Evolutionary conservation across 768 basidiomycete genomes (phyloP), one percentile per base, ranked within the genome.

Genomic region (Phanerodontia chrysosporium): DNA sequence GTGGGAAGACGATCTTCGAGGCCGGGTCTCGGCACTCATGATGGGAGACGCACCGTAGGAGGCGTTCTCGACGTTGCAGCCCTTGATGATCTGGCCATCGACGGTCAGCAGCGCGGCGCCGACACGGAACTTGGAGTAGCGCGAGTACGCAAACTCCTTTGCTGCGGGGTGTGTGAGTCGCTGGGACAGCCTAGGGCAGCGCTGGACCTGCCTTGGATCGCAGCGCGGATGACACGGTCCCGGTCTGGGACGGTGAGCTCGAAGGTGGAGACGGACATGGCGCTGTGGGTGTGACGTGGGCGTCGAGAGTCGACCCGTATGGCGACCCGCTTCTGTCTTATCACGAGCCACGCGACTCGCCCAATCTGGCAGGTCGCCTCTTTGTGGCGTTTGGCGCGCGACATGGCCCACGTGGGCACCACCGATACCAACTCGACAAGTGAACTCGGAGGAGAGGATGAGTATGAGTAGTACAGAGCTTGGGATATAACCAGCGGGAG

Each of bases 21-120:
- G n/a, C n/a, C n/a, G 32, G 32, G 14, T 35, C 7, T 35, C 32
- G 32, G 32, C 7, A 14, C 8, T 7, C 2, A n/a, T 24, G n/a
- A 29, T 35, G 55, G 22, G 22, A 1, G 16, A 59, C 55, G 44
- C 35, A 95, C 95, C 94, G 66, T 92, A 92, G 0, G 90, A 89
- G 0, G 93, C 94, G 66, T 97, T 98, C 76, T 99, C 97, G 60
- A 98, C 81, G 70, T 97, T 98, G 29, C 89, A 87, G 5, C 96
- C 95, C 61, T 83, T 87, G 59, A 96, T 83, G 22, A 96, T 82
- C 9, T 76, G 71, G 0, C 91, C 92, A 44, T 88, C 83, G 0
- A 80, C 68, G 1, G 86, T 76, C 18, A 98, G 73, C 12, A 98
- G 73, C 1, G 94, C 91, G 0, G 95, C 95, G 0, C 96, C 96